Evolutionary conservation across 2,329 filamentous ascomycete genomes (phyloP), one percentile per base, ranked within the genome.

Genomic region (Madurella fahalii): DNA sequence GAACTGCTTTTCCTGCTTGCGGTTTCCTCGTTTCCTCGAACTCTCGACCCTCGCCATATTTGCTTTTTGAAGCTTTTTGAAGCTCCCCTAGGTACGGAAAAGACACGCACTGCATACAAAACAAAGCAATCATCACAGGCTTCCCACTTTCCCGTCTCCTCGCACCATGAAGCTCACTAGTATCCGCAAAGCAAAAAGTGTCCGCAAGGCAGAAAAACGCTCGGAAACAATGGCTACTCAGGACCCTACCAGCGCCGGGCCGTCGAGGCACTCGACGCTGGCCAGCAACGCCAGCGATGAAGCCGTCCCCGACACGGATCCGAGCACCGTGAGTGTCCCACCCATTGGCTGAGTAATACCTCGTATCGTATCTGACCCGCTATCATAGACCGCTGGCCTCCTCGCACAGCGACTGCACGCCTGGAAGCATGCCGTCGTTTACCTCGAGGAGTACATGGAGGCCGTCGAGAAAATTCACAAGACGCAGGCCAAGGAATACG

Each of bases 401-500:
- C 86, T 99, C 60, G 80, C 86, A 52, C 90, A 97, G 76, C 85
- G 94, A 61, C 79, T 99, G 58, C 87, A 89, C 66, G 94, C 94
- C 45, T 99, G 91, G 91, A 97, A 96, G 71, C 93, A 97, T 71
- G 90, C 92, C 58, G 89, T 91, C 59, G 89, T 80, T 53, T 93
- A 96, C 68, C 80, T 99, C 46, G 91, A 97, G 72, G 90, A 95
- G 49, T 99, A 96, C 70, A 80, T 97, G 65, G 77, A 76, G 31
- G 85, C 88, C 7, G 89, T 91, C 3, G 91, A 96, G 71, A 96
- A 93, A 78, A 79, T 90, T 55, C 87, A 96, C 68, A 87, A 85
- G 68, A 80, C 83, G 11, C 87, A 96, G 64, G 85, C 90, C 52
- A 97, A 96, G 76, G 93, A 97, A 71, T 96, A 96, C 67, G 92